Percentiles rank a stretch among this genome's conserved stretches.
Conservation (phyloP, 2,329 filamentous ascomycete genomes). For the Epichloe scottii region DNA sequence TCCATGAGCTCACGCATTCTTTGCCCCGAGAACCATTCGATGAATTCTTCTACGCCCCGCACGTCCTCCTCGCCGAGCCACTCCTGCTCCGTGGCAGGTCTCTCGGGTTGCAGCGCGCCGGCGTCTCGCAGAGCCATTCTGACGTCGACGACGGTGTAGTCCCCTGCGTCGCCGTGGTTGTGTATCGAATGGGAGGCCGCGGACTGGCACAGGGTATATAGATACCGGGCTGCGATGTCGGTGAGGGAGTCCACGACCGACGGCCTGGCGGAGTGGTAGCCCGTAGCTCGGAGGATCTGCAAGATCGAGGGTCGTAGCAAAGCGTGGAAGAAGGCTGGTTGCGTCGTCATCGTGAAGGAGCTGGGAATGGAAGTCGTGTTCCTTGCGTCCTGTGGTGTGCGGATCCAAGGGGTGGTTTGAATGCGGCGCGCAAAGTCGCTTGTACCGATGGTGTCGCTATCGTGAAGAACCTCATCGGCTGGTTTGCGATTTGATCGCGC, state of each 20-base stretch:
- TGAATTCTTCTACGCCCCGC: constrained; percentile 63
- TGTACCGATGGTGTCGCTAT: constrained; percentile 15
- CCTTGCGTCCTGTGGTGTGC: background rate
- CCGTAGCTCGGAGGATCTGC: constrained; percentile 81
- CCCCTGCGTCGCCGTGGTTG: constrained; percentile 45
- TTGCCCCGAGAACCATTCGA: constrained; percentile 65
- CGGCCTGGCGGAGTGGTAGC: constrained; percentile 72
- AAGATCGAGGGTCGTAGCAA: constrained; percentile 78
- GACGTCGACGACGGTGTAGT: constrained; percentile 54
- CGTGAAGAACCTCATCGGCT: constrained; percentile 19
- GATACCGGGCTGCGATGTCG: constrained; percentile 72
- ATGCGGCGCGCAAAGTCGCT: constrained; percentile 7
- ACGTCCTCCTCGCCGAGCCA: constrained; percentile 62
- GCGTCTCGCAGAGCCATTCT: constrained; percentile 75
- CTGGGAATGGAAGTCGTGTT: background rate
- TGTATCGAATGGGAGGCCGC: constrained; percentile 60
- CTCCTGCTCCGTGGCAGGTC: constrained; percentile 54
- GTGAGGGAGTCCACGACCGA: constrained; percentile 80
- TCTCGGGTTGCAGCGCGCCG: constrained; percentile 60
- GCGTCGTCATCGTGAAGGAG: constrained; percentile 29
- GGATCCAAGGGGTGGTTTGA: background rate
- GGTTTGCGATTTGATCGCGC: constrained; percentile 11
- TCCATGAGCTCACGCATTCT: constrained; percentile 70
- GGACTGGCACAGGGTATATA: constrained; percentile 59
- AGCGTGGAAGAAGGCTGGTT: constrained; percentile 48